Evolutionary conservation across 139 green algal genomes (phyloP).

Genomic region (Coelastrella sp.): DNA sequence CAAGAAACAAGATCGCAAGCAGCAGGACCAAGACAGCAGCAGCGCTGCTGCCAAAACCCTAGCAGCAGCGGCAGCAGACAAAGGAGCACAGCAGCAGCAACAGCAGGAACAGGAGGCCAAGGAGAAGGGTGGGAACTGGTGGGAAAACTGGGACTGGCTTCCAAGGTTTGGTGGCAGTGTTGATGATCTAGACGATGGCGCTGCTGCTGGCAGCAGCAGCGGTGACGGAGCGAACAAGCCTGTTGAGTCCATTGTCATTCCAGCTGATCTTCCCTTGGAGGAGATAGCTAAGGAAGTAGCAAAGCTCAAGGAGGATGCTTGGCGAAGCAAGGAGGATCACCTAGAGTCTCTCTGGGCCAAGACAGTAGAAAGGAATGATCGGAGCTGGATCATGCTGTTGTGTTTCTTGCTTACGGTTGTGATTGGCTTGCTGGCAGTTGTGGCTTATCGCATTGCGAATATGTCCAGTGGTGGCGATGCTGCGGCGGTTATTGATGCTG

Average conservation of each 20-base stretch:
- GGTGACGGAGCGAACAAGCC: slow-evolving; percentile 33
- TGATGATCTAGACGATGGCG: neutral
- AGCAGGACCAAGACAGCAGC: neutral
- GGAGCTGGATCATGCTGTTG: slow-evolving; percentile 84
- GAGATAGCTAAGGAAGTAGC: slow-evolving; percentile 82
- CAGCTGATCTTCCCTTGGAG: slow-evolving; percentile 85
- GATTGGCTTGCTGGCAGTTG: slow-evolving; percentile 76
- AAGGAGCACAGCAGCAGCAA: slow-evolving; percentile 28
- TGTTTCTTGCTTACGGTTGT: slow-evolving; percentile 70
- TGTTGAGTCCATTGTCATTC: slow-evolving; percentile 79
- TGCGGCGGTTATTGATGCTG: neutral
- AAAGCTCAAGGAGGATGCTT: slow-evolving; percentile 67
- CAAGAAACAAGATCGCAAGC: neutral
- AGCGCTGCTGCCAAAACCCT: neutral
- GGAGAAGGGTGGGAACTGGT: slow-evolving; percentile 55
- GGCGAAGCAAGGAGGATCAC: slow-evolving; percentile 74
- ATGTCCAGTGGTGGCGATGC: neutral
- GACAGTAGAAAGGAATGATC: slow-evolving; percentile 73
- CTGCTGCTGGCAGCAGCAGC: neutral
- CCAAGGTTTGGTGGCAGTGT: neutral
- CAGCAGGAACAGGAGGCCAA: neutral
- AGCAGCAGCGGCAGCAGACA: slow-evolving; percentile 3
- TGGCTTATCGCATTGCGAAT: slow-evolving; percentile 67
- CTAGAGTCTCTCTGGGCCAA: slow-evolving; percentile 76
- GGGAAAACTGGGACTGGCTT: slow-evolving; percentile 7